Percentiles rank a stretch among this genome's conserved stretches.
These are phyloP conservation scores for Cutaneotrichosporon sp. DNA, from an alignment of 1,284 basidiomycete genomes.

Conservation along the genomic window DNA sequence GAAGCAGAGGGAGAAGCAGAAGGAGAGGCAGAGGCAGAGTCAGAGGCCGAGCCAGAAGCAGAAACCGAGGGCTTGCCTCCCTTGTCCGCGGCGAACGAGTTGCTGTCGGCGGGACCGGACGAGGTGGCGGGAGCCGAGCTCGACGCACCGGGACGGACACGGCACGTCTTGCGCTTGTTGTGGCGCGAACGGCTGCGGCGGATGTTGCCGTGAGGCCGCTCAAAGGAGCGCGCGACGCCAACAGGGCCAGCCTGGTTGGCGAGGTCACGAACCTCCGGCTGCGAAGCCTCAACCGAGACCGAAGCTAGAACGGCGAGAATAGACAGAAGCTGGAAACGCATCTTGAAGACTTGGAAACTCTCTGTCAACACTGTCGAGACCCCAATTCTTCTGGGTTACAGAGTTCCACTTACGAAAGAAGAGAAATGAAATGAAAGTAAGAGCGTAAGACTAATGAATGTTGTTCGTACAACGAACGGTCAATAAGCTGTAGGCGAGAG, in stretches of 20 bases:
- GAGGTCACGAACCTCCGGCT: conserved; percentile 9
- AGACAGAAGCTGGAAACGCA: conserved; percentile 16
- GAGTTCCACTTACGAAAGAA: conserved; percentile 7
- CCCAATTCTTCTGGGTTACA: neutral
- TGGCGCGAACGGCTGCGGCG: conserved; percentile 8
- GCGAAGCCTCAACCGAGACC: conserved; percentile 10
- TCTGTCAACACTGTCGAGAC: neutral
- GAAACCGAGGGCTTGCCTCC: neutral
- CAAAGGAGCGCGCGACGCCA: conserved; percentile 7
- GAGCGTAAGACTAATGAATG: conserved; percentile 11
- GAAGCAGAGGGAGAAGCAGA: conserved; percentile 8
- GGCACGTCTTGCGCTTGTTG: conserved; percentile 7
- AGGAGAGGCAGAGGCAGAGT: neutral
- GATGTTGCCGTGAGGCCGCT: conserved; percentile 1
- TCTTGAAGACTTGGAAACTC: neutral
- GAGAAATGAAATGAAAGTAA: conserved; percentile 6
- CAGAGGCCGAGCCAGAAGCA: neutral
- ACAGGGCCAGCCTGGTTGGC: conserved; percentile 13
- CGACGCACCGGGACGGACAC: neutral
- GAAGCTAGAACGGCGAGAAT: conserved; percentile 13
- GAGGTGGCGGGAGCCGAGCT: neutral
- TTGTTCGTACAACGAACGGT: conserved; percentile 15
- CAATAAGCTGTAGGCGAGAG: neutral
- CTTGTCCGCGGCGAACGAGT: neutral
- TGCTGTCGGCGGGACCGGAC: neutral